Conservation (phyloP, 768 basidiomycete genomes). For the Russula sp. region DNA sequence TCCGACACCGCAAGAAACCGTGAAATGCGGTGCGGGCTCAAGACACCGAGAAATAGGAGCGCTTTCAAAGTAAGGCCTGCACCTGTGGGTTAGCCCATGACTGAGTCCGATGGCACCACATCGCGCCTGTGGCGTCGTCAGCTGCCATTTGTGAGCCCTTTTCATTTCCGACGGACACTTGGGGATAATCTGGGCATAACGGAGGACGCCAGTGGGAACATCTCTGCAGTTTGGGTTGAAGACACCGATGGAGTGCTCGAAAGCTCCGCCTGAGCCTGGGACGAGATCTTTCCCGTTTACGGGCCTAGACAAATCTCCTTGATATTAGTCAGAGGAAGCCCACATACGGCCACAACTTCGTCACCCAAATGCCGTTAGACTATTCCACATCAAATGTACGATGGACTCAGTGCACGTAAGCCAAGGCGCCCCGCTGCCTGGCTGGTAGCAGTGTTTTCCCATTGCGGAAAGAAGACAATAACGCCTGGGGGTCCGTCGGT, state of each 20-base stretch:
- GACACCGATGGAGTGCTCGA: constrained; percentile 2
- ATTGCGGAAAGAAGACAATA: constrained; percentile 15
- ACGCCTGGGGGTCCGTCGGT: neutral
- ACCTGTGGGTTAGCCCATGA: constrained; percentile 2
- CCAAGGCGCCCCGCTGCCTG: constrained; percentile 12
- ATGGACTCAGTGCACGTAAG: constrained; percentile 8
- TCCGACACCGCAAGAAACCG: neutral
- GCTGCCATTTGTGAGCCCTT: constrained; percentile 5
- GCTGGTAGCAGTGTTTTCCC: constrained; percentile 2
- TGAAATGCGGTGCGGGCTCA: neutral
- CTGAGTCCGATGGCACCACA: constrained; percentile 7
- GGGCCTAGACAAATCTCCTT: neutral
- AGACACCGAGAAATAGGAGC: neutral
- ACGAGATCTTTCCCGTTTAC: neutral
- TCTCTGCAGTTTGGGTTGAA: neutral
- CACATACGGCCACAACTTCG: constrained; percentile 2
- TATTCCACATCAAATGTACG: neutral
- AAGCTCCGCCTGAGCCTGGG: neutral
- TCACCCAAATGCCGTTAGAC: constrained; percentile 5
- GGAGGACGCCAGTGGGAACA: neutral
- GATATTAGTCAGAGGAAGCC: constrained; percentile 15
- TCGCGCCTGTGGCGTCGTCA: constrained; percentile 19
- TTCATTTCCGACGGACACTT: constrained; percentile 13
- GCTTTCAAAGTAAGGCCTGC: neutral
- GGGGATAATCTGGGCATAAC: constrained; percentile 1